Evolutionary conservation across 352 stramenopile genomes (phyloP).

Genomic region (Aphanomyces invadans): DNA sequence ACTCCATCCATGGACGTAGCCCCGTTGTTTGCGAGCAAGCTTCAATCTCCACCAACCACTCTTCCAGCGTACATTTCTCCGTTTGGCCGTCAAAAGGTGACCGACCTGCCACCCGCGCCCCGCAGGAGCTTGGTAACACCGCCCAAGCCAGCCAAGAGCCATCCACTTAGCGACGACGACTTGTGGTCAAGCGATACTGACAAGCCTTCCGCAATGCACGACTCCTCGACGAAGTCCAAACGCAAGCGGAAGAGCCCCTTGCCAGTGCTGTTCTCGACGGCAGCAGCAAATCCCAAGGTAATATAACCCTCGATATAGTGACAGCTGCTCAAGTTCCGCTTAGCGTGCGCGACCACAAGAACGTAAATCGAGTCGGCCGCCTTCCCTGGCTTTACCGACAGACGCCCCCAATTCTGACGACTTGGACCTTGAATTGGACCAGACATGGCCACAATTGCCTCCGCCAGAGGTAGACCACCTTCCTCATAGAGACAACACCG

Average conservation of each 20-base stretch:
- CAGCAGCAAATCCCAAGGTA: constrained; percentile 13
- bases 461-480: constrained; percentile 32
- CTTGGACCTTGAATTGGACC: constrained; percentile 29
- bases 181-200: constrained; percentile 51
- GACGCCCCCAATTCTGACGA: not conserved
- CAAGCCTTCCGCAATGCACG: not conserved
- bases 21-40: no score
- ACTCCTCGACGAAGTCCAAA: not conserved
- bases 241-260: no score
- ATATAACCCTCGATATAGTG: not conserved
- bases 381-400: not conserved
- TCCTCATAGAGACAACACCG: not conserved
- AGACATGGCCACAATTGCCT: constrained; percentile 50
- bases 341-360: not conserved
- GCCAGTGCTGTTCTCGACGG: no score
- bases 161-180: constrained; percentile 33
- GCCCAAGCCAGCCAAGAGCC: not conserved
- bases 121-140: constrained; percentile 21
- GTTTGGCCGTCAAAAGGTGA: constrained; percentile 37
- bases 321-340: constrained; percentile 29
- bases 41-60: not conserved
- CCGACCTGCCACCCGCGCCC: not conserved
- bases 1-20: no score
- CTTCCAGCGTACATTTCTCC: constrained; percentile 44
- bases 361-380: not conserved